Base-by-base conservation (phyloP, 225 moss, liverwort and hornwort genomes). In the Sphagnum tenellum region DNA sequence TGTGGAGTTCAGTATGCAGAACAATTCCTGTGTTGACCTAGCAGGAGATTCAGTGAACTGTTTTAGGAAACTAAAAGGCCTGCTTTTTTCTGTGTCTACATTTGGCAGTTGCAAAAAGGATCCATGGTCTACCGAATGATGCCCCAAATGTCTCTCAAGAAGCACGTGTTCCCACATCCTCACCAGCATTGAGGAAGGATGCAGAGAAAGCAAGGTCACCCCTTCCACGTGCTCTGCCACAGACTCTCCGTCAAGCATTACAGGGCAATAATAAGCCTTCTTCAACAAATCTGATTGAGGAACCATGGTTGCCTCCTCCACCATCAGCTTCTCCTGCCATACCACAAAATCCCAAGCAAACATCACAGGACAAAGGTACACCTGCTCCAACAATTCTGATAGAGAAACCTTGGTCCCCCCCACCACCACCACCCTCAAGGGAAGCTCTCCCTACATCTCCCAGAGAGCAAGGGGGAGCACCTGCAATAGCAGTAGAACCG, bases 401-500 rank as follows among this genome's bases (percentile, higher is more conserved):
- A 67, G 66, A 56, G 56, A 71, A 71, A 47, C 45, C 71, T 47
- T 73, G 49, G 65, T 48, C 54, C 49, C 68, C 59, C 14, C 61
- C 71, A 60, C 65, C 60, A 4, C 77, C 72, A 29, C 64, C 57
- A 63, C 47, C 64, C 55, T 4, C 59, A 57, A 72, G 76, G 67
- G 76, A 81, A 76, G 74, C 76, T 67, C 62, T 47, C 54, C 71
- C 69, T 3, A 74, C 71, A 55, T 76, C 60, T 53, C 62, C 78
- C 13, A 62, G 69, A 70, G 76, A 78, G 44, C 76, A 74, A 76
- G 84, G 73, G 69, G 76, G 69, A 50, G 84, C 73, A 64, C 60
- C 5, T 61, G 64, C 52, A 57, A 64, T 64, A 67, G 84, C 75
- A 64, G 62, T 52, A 3, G 78, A 78, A 60, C 71, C 69, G 59